Base-by-base conservation (phyloP, 495 filamentous ascomycete genomes). In the Beverwykella pulmonaria region DNA sequence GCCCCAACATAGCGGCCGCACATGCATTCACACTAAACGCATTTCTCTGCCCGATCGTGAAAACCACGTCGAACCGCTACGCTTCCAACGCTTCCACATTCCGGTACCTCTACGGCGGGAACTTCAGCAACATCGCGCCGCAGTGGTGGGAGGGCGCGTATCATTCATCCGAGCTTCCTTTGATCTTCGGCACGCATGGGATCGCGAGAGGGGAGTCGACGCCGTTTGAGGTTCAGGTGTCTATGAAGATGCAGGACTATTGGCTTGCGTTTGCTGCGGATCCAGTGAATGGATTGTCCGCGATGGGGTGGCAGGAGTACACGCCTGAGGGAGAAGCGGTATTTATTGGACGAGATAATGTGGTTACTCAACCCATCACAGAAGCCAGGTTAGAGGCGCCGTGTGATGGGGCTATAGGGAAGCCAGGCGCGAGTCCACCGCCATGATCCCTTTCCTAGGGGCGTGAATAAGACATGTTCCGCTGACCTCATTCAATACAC, bases 51-150 rank as follows among this genome's bases (percentile, higher is more conserved):
- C 68, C 71, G 4, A 44, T 55, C 14, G 49, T 61, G 19, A 44
- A 58, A n/a, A 65, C 68, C 9, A 69, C 58, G 41, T 23, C 32
- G 34, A 67, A 48, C 66, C 73, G 67, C 59, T 67, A 53, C 59
- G 69, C 59, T 56, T 56, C 20, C 49, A 64, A 59, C n/a, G 29
- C 62, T 10, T 60, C 59, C 3, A 78, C 78, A 9, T 77, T 74
- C 57, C 78, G 81, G 22, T 83, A 81, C 66, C 54, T 75, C 22
- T 83, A 82, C 53, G 69, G 69, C 0, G 82, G 81, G 14, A 82
- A 81, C 72, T 83, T 82, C 59, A 74, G 63, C 26, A 80, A 82
- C 58, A 71, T 81, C 53, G 67, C 73, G 2, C 77, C 80, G 1
- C 57, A 64, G 41, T 50, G 68, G 29, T 82, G 75, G 70, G 61